These are phyloP conservation scores for Chenopodium formosanum DNA, from an alignment of 148 eudicot genomes.

Conservation along the genomic window DNA sequence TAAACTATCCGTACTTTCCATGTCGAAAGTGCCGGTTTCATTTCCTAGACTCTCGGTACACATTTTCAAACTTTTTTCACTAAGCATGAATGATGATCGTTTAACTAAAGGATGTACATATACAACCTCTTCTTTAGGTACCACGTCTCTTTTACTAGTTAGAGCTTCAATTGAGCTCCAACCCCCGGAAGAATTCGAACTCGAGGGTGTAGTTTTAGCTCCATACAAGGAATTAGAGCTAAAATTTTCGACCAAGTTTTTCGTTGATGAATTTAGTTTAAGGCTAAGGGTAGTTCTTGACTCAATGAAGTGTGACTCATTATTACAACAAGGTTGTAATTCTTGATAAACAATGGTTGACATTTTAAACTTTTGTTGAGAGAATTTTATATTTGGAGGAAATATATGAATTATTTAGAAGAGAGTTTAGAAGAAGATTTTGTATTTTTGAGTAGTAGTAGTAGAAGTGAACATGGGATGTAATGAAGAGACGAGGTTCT, in stretches of 20 bases:
- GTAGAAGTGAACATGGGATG: slow-evolving; percentile 29
- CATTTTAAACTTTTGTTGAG: slow-evolving; percentile 24
- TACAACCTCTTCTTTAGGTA: background rate
- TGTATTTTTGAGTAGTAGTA: background rate
- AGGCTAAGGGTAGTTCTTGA: slow-evolving; percentile 35
- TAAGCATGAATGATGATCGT: slow-evolving; percentile 28
- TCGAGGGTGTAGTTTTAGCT: background rate
- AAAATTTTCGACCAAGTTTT: background rate
- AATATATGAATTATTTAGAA: background rate
- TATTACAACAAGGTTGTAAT: slow-evolving; percentile 32
- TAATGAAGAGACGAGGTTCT: slow-evolving; percentile 26
- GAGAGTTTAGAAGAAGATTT: background rate
- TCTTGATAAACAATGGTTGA: slow-evolving; percentile 53
- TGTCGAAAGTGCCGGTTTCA: slow-evolving; percentile 26
- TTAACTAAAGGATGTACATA: slow-evolving; percentile 34
- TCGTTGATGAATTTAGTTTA: slow-evolving; percentile 17
- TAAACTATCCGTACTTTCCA: background rate
- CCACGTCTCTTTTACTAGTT: slow-evolving; percentile 5
- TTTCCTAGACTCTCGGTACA: slow-evolving; percentile 33
- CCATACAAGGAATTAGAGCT: no score
- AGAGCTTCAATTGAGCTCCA: slow-evolving; percentile 39
- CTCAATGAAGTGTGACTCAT: slow-evolving; percentile 24
- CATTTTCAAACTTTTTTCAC: slow-evolving; percentile 35
- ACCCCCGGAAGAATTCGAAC: slow-evolving; percentile 3
- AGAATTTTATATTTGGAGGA: background rate